These are phyloP conservation scores for Pestalotiopsis sp. DNA, from an alignment of 2,329 filamentous ascomycete genomes.

Conservation along the genomic window DNA sequence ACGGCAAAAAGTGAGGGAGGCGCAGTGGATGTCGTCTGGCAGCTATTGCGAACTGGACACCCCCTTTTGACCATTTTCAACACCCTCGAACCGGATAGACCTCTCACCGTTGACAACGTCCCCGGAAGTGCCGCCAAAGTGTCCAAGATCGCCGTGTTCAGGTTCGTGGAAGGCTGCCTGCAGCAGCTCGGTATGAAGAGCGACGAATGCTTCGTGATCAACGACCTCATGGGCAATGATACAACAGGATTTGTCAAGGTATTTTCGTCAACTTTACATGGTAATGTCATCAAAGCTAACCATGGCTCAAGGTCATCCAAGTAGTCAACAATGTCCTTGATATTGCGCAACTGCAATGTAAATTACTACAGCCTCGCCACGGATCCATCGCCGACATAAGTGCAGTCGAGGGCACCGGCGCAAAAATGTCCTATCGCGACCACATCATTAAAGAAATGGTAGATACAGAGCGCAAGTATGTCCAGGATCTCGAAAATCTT, in stretches of 20 bases:
- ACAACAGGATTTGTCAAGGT: slow-evolving; percentile 98
- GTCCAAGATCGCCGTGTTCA: slow-evolving; percentile 86
- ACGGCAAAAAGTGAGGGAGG: slow-evolving; percentile 65
- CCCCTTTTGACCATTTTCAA: slow-evolving; percentile 92
- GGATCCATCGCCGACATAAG: slow-evolving; percentile 39
- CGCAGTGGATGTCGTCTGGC: slow-evolving; percentile 90
- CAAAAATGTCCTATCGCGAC: slow-evolving; percentile 71
- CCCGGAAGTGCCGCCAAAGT: slow-evolving; percentile 68
- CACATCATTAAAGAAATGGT: slow-evolving; percentile 91
- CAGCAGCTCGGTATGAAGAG: slow-evolving; percentile 78
- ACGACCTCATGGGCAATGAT: slow-evolving; percentile 88
- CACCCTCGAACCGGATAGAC: slow-evolving; percentile 70
- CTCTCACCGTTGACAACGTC: slow-evolving; percentile 67
- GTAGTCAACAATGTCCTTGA: slow-evolving; percentile 93
- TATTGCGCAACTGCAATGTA: slow-evolving; percentile 75
- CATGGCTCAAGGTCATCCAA: slow-evolving; percentile 68
- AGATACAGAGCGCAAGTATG: slow-evolving; percentile 95
- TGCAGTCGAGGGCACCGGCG: slow-evolving; percentile 49
- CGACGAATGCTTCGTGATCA: slow-evolving; percentile 87
- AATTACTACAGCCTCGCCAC: slow-evolving; percentile 65
- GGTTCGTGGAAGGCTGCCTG: slow-evolving; percentile 88
- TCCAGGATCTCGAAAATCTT: slow-evolving; percentile 92
- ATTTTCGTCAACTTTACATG: slow-evolving; percentile 12
- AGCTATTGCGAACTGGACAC: slow-evolving; percentile 79
- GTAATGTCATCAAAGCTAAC: neutral